Evolutionary conservation across 345 rosid genomes (phyloP).

Genomic region (Litchi chinensis): DNA sequence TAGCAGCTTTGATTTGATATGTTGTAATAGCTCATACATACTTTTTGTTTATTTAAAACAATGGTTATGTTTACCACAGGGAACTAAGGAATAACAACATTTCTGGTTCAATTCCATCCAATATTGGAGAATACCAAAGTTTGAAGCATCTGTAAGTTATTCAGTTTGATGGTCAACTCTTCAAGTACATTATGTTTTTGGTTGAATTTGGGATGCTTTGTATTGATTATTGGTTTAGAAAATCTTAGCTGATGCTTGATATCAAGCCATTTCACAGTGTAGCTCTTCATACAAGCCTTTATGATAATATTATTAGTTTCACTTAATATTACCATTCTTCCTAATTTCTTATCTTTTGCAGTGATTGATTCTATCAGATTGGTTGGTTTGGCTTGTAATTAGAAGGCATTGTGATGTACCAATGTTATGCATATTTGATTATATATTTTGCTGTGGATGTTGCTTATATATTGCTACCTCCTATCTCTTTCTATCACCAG

Average conservation of each 20-base stretch:
- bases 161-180: neutral
- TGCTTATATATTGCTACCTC: neutral
- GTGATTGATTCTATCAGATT: too few species aligned
- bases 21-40: neutral
- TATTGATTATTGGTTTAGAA: neutral
- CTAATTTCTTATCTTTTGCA: too few species aligned
- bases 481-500: neutral
- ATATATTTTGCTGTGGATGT: neutral
- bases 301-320: too few species aligned
- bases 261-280: too few species aligned
- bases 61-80: slow-evolving; percentile 32
- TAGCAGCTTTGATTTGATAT: slow-evolving; percentile 6
- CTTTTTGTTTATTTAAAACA: neutral
- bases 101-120: slow-evolving; percentile 58
- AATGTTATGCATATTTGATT: too few species aligned
- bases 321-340: too few species aligned
- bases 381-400: too few species aligned
- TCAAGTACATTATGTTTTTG: neutral
- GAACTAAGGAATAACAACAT: slow-evolving; percentile 55
- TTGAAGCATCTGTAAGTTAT: slow-evolving; percentile 60
- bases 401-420: too few species aligned
- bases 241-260: neutral
- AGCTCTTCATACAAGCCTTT: too few species aligned
- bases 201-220: neutral
- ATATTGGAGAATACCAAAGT: slow-evolving; percentile 48